Evolutionary conservation across 441 rosid species (phyloP), one percentile per base, ranked within the genome.

Genomic region (Erodium trifolium): DNA sequence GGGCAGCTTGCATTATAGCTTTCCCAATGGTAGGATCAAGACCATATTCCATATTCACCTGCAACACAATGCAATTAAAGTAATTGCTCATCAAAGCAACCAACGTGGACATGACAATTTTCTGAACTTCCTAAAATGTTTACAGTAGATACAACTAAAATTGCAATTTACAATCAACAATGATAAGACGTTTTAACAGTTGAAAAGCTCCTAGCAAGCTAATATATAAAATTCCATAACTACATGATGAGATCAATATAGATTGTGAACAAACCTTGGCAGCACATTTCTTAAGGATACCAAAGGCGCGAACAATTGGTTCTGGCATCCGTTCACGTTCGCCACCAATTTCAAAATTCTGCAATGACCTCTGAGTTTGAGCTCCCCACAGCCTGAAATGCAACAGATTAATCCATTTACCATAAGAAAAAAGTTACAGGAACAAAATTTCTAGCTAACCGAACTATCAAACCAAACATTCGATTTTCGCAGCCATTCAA

Each of bases 11-110:
- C 92, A 93, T 91, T 77, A 91, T 82, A 0, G 96, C 97, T 78
- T 89, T 91, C 63, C 92, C 97, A 27, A 91, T 80, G 6, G 84
- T 73, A 37, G 95, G 87, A 73, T 93, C 96, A 78, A 93, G 97
- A 51, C 96, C 99, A 70, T 89, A 88, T n/a, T 87, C 88, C 83
- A 89, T 81, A 74, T 93, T 93, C 65, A 91, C 96, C 97, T 93
- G 71, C 68, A 69, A 65, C 45, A 66, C 66, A 27, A 17, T 11
- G 1, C 10, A 43, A 11, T 62, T 23, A 39, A 41, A 51, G 59
- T 51, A 13, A 51, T 4, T 51, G 17, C 18, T 51, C 17, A 4
- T n/a, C 18, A 2, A 51, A 51, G 59, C 17, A 49, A 49, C 57
- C 14, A 49, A 49, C 6, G 1, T 4, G 7, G 6, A 39, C 45